Conservation (phyloP, 192 early-diverging fungal genomes). For the Jimgerdemannia flammicorona region DNA sequence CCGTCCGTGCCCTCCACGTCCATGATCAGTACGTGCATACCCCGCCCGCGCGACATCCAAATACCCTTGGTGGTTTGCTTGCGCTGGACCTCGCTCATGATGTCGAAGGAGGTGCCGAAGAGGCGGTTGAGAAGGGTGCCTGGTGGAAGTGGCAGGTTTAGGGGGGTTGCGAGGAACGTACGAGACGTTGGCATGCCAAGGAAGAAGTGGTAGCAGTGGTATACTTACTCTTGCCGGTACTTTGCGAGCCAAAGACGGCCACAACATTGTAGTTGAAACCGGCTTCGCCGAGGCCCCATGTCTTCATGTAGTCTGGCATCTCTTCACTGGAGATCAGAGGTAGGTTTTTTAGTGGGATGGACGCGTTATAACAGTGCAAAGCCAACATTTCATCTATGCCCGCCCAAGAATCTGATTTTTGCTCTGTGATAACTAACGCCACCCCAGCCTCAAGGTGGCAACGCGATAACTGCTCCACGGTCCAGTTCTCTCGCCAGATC, state of each 20-base stretch:
- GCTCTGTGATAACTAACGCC: no score
- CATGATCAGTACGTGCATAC: slow-evolving; percentile 83
- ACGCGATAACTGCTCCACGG: no score
- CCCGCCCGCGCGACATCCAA: slow-evolving; percentile 87
- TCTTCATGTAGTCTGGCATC: slow-evolving; percentile 75
- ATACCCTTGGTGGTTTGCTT: slow-evolving; percentile 98
- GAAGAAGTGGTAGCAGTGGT: no score
- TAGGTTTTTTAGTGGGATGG: neutral
- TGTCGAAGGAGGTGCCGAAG: slow-evolving; percentile 94
- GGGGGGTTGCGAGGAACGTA: no score
- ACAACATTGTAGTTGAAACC: slow-evolving; percentile 98
- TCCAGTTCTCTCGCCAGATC: no score
- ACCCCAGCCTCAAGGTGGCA: no score
- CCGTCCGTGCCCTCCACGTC: slow-evolving; percentile 99
- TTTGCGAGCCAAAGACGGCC: slow-evolving; percentile 98
- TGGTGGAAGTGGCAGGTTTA: slow-evolving; percentile 16
- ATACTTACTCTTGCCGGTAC: slow-evolving; percentile 89
- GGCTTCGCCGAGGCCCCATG: slow-evolving; percentile 73
- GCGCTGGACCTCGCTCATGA: slow-evolving; percentile 84
- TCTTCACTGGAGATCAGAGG: slow-evolving; percentile 42
- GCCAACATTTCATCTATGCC: no score
- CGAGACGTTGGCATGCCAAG: no score
- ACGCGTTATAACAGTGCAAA: no score
- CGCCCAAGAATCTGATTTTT: no score
- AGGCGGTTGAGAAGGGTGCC: slow-evolving; percentile 93